Evolutionary conservation across 1,139 yeast species (phyloP), one percentile per base, ranked within the genome.

Genomic region (Eremothecium cymbalariae): DNA sequence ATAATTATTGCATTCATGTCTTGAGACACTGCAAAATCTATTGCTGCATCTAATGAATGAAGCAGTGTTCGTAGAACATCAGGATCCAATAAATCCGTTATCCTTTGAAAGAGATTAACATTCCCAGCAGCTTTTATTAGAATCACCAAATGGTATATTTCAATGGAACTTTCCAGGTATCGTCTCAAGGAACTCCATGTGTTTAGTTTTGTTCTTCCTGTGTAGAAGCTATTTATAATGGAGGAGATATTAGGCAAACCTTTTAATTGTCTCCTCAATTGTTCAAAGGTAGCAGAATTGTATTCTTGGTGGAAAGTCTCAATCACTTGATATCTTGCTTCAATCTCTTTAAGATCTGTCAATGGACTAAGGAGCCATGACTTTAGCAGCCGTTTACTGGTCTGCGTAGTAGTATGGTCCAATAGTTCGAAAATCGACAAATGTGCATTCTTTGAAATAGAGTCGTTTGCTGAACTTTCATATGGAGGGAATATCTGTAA

Each of bases 361-460:
- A 62, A 43, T 0, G 71, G 71, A 24, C 58, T 53, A 12, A 54
- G 34, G 11, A 66, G 41, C 64, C 67, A 64, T 4, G 50, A 46
- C 24, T 46, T 51, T 23, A 66, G 39, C 3, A 63, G 36, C 11
- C 43, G 40, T 21, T 48, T 47, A 0, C 69, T 65, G 8, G 53
- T 42, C 3, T 46, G 45, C 0, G 67, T 51, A 5, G 51, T 50
- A 1, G 63, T 57, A 15, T 47, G 44, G 31, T 51, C 42, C 4
- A 63, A 33, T 8, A 61, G 33, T 8, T 54, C 54, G 11, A 42
- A 47, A 2, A 61, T 26, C 3, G 59, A 52, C 4, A 36, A 40
- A 25, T 22, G 34, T 2, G 44, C 48, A 25, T 34, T 37, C 22
- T 36, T 34, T 6, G 36, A 38, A 12, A 38, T 28, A 21, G 34